phyloP scores from a whole-genome alignment of 306 rosid genomes.

The Prunus armeniaca region DNA sequence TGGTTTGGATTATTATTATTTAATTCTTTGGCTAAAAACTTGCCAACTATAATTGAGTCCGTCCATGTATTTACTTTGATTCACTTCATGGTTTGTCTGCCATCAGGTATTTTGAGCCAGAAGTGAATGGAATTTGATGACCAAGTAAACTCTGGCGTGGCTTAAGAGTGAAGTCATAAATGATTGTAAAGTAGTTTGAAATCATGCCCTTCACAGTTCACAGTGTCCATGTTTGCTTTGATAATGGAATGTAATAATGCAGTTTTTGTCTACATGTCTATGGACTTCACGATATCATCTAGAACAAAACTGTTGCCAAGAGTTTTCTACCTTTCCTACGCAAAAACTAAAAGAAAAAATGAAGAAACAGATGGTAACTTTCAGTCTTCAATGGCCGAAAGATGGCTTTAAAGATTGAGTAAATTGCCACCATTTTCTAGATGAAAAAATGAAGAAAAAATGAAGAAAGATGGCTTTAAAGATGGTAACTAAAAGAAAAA shows the following conservation, averaged over 20 bases:
- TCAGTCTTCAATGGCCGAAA: neutral
- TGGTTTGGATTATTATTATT: neutral
- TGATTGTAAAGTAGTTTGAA: constrained; percentile 6
- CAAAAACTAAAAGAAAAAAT: neutral
- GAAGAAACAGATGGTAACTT: neutral
- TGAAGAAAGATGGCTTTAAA: too few species aligned
- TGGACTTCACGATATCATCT: neutral
- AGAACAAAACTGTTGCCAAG: constrained; percentile 2
- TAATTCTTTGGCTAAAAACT: neutral
- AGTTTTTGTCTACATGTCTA: constrained; percentile 1
- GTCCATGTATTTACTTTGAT: neutral
- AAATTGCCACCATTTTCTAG: too few species aligned
- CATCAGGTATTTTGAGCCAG: constrained; percentile 8
- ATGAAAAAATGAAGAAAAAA: too few species aligned
- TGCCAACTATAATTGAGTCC: constrained; percentile 11
- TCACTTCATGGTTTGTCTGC: constrained; percentile 4
- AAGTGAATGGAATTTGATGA: neutral
- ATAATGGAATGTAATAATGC: too few species aligned
- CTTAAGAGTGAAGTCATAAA: constrained; percentile 25
- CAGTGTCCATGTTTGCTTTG: constrained; percentile 6
- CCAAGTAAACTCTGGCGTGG: constrained; percentile 15
- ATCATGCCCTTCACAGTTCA: constrained; percentile 6
- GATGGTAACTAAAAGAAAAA: too few species aligned
- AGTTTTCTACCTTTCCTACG: neutral
- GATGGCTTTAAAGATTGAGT: too few species aligned